These are phyloP conservation scores for Chrysoporthe puriensis DNA, from an alignment of 2,329 filamentous ascomycete species.

Conservation along the genomic window DNA sequence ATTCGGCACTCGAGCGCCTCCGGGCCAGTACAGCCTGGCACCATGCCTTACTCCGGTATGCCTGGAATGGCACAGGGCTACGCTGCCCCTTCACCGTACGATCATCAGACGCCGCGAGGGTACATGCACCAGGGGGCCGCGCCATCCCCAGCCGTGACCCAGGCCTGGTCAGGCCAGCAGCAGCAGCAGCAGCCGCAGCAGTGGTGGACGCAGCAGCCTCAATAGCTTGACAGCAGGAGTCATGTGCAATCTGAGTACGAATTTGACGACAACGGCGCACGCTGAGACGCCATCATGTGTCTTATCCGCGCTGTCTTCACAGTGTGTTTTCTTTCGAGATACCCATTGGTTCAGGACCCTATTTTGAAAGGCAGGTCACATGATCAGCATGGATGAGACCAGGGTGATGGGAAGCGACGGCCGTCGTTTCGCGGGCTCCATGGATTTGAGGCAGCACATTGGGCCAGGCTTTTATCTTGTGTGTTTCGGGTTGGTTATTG, in stretches of 20 bases:
- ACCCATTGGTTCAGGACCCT: constrained; percentile 2
- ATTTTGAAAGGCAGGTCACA: not conserved
- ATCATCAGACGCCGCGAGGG: constrained; percentile 66
- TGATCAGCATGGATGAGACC: not conserved
- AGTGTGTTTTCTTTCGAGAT: constrained; percentile 10
- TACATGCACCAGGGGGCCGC: constrained; percentile 69
- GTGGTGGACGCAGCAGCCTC: constrained; percentile 59
- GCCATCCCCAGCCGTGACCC: constrained; percentile 52
- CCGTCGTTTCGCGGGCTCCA: not conserved
- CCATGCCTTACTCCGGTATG: constrained; percentile 67
- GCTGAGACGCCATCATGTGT: not conserved
- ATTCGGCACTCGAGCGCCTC: constrained; percentile 59
- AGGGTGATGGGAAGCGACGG: constrained; percentile 2
- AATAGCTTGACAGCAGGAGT: constrained; percentile 35
- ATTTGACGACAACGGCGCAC: constrained; percentile 5
- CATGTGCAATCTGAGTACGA: not conserved
- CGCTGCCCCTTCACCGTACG: constrained; percentile 58
- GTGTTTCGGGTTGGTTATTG: not conserved
- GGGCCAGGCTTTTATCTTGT: not conserved
- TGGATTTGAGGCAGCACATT: not conserved
- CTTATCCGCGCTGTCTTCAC: constrained; percentile 3
- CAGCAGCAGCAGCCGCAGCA: constrained; percentile 63
- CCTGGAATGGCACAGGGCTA: constrained; percentile 63
- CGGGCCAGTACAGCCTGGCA: constrained; percentile 58
- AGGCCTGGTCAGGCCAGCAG: constrained; percentile 62